Base-by-base conservation (phyloP, 257 asterid genomes). In the Datura wrightii region DNA sequence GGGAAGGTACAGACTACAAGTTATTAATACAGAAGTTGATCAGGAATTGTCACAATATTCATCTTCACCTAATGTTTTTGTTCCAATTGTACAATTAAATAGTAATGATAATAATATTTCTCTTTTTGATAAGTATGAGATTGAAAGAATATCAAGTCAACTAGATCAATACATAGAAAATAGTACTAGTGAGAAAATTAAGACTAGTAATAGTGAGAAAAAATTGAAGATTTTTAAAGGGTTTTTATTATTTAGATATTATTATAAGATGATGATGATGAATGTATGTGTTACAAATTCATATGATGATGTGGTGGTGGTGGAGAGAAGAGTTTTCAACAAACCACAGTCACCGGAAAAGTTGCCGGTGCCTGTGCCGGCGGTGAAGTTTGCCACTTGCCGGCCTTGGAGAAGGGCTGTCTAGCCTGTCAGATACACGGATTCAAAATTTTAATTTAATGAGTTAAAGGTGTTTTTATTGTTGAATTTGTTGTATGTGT, bases 101-200 rank as follows among this genome's bases (percentile, higher is more conserved):
- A 14, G n/a, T 18, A 34, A 59, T 9, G 70, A 44, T n/a, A 79
- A 72, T 34, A 87, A 59, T 55, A 60, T 44, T 54, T 90, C 98
- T 36, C 98, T 94, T 69, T 86, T 94, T 37, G 97, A 94, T 82
- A 86, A 78, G 13, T 94, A 89, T 34, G 97, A 94, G 88, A 86
- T 92, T 5, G 89, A 91, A 66, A 89, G 89, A 85, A 91, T 94
- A 15, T 91, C 95, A 4, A 84, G n/a, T 78, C 87, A 92, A 85
- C 93, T 94, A 1, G 87, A 93, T 65, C 53, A 39, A 18, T 91
- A 93, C 65, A 90, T 92, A n/a, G 84, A 88, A 18, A 85, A 90
- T 14, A 88, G 90, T 72, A 36, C 87, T 48, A 48, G 37, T 3
- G 41, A 46, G 80, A 72, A 19, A 39, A 42, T 42, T 19, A 53